Base-by-base conservation (phyloP, 805 yeast genomes). In the Cyberlindnera maclurae region DNA sequence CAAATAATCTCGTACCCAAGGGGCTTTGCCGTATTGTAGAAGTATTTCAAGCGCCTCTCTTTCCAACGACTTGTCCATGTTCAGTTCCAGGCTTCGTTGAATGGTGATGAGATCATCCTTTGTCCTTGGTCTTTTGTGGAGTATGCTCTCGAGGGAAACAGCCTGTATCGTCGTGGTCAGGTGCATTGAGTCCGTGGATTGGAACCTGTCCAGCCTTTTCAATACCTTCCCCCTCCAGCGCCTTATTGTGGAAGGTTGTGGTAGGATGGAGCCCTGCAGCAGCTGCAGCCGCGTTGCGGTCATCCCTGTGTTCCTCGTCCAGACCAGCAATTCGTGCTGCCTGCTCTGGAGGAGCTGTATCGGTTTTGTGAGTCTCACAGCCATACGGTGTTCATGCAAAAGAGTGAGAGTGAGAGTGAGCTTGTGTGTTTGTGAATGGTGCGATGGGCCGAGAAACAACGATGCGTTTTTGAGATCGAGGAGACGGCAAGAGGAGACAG, bases 221-320 rank as follows among this genome's bases (percentile, higher is more conserved):
- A 7, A 10, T 17, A 17, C 4, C 12, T 17, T 31, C 33, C 26
- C 13, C 24, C 33, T 31, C 33, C 22, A 31, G 5, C 16, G 33
- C 18, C 22, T 18, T 17, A 18, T 12, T 17, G n/a, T n/a, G n/a
- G n/a, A 22, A 8, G 15, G 10, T 11, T 15, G 24, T 9, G 36
- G 37, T n/a, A 35, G 13, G 15, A 35, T 35, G 15, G 24, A 13
- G 15, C 37, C 15, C 37, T 35, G 37, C 7, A 34, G 12, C 9
- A 27, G 13, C 7, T 13, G 13, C 12, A 18, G 35, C 35, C 35
- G 29, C 29, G 29, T 24, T 4, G 37, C 12, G 33, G 24, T 8
- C 26, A 26, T 26, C 8, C 31, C 37, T 20, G 24, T 20, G 24
- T 20, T 20, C 24, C 24, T 11, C 31, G 37, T 22, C 37, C 37